A percentile compares a stretch with the other conserved stretches of the same genome.
Evolutionary conservation across 2,329 filamentous ascomycete species (phyloP).

Genomic region (Apiospora arundinis): DNA sequence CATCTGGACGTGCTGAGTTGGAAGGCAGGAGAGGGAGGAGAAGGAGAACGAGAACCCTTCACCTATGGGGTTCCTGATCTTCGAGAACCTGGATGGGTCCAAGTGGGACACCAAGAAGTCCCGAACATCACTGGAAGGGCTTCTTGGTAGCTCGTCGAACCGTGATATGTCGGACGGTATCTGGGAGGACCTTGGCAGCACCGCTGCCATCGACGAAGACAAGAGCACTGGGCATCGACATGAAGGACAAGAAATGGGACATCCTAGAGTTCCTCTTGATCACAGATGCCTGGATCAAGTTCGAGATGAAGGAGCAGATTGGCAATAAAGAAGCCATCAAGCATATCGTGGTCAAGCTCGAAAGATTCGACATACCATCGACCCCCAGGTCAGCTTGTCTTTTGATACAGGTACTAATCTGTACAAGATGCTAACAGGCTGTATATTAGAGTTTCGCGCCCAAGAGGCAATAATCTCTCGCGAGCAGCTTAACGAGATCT

Average conservation of each 20-base stretch:
- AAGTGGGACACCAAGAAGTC: slow-evolving; percentile 35
- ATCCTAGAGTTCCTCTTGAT: neutral
- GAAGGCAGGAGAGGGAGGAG: slow-evolving; percentile 27
- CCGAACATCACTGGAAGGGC: slow-evolving; percentile 49
- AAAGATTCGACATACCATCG: neutral
- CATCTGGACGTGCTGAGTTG: too few species aligned
- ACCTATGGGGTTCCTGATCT: slow-evolving; percentile 28
- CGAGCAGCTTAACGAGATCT: slow-evolving; percentile 82
- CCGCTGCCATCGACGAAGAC: too few species aligned
- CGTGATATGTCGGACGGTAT: slow-evolving; percentile 49
- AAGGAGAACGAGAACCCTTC: slow-evolving; percentile 23
- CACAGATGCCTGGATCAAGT: neutral
- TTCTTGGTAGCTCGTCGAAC: slow-evolving; percentile 48
- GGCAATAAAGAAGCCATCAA: neutral
- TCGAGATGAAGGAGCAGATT: neutral
- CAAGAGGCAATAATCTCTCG: slow-evolving; percentile 66
- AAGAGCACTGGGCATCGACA: neutral
- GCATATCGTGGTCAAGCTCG: neutral
- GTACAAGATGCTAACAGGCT: too few species aligned
- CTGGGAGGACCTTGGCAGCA: slow-evolving; percentile 56
- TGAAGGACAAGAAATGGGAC: neutral
- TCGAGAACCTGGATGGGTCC: slow-evolving; percentile 28
- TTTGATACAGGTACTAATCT: too few species aligned
- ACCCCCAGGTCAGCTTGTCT: neutral
- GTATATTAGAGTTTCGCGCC: slow-evolving; percentile 51